These are phyloP conservation scores for Discostella pseudostelligera DNA, from an alignment of 108 stramenopile species.

Conservation along the genomic window DNA sequence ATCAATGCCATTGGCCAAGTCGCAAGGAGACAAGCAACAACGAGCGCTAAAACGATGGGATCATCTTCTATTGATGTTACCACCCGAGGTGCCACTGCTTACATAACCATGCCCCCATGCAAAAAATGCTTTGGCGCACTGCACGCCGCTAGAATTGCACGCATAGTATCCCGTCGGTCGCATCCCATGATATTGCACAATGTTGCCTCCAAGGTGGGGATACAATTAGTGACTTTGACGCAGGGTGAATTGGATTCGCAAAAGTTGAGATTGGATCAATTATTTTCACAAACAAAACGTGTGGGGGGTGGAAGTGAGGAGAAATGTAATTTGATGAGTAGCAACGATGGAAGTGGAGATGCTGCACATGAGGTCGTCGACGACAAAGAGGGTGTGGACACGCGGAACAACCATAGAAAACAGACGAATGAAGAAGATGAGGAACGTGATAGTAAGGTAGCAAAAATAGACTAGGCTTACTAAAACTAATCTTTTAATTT, in stretches of 20 bases:
- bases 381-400: too few species aligned
- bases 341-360: not conserved
- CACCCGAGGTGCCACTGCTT: conserved; percentile 49
- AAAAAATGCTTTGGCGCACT: conserved; percentile 67
- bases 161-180: conserved; percentile 50
- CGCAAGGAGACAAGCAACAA: conserved; percentile 10
- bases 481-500: too few species aligned
- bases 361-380: not conserved
- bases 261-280: conserved; percentile 10
- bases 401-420: too few species aligned
- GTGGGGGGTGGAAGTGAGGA: not conserved
- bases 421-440: too few species aligned
- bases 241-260: conserved; percentile 5
- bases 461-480: too few species aligned
- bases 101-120: conserved; percentile 84
- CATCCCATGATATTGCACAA: conserved; percentile 3
- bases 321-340: too few species aligned
- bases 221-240: conserved; percentile 8
- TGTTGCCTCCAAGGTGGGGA: conserved; percentile 5
- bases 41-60: not conserved
- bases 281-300: not conserved
- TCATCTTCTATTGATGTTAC: not conserved
- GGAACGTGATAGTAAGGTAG: too few species aligned
- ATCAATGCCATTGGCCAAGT: conserved; percentile 59
- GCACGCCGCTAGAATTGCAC: conserved; percentile 45